Evolutionary conservation across 139 green algal genomes (phyloP).

Genomic region (Ulvella scutata): DNA sequence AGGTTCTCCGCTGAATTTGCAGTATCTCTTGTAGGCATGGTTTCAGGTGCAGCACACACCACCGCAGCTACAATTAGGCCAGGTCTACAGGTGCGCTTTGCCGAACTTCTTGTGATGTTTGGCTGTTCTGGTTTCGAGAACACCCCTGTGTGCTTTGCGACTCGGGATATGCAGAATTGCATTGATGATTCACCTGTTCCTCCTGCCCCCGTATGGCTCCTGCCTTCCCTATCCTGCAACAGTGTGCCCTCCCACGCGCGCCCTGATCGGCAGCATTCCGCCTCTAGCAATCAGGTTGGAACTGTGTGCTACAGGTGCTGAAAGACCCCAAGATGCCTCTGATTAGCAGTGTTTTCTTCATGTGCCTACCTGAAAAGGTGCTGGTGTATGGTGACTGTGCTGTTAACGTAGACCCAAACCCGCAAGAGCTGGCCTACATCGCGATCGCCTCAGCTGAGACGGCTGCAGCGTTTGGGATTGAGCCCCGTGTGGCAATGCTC

Average conservation of each 20-base stretch:
- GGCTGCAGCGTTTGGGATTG: conserved; percentile 66
- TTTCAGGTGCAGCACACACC: conserved; percentile 66
- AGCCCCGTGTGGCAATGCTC: conserved; percentile 76
- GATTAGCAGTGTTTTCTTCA: conserved; percentile 83
- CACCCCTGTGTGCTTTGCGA: no score
- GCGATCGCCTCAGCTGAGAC: conserved; percentile 59
- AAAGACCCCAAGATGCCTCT: conserved; percentile 26
- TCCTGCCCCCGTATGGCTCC: no score
- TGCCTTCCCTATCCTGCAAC: no score
- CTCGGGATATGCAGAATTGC: no score
- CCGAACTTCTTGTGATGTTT: no score
- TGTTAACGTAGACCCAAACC: conserved; percentile 65
- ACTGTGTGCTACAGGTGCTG: conserved; percentile 39
- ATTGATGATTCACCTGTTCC: no score
- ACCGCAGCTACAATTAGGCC: conserved; percentile 79
- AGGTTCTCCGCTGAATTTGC: no score
- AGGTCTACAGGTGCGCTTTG: conserved; percentile 63
- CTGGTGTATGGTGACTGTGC: conserved; percentile 84
- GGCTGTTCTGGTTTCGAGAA: no score
- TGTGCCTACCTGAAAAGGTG: conserved; percentile 78
- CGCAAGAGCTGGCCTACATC: conserved; percentile 62
- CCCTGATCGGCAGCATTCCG: no score
- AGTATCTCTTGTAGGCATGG: no score
- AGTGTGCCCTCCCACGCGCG: no score
- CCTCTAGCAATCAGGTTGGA: no score